Base-by-base conservation (phyloP, 371 early-diverging fungal species). In the Mortierella sp. region DNA sequence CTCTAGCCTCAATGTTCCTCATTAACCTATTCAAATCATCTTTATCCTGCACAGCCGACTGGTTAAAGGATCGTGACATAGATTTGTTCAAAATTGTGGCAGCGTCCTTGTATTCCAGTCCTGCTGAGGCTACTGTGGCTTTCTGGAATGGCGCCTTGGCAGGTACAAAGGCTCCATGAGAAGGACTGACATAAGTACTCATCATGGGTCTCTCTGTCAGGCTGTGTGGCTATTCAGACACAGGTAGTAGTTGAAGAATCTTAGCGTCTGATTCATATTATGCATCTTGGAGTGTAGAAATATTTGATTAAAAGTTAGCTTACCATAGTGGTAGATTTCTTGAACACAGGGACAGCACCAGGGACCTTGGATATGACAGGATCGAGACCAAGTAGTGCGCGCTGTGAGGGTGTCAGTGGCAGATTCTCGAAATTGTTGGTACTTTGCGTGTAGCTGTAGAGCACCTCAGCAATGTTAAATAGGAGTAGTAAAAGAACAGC, bases 341-440 rank as follows among this genome's bases (percentile, higher is more conserved):
- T 70, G 66, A 79, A 79, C 3, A 79, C 26, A 3, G 80, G 75
- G 9, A 80, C 75, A 5, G 66, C 82, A 26, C 82, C 71, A 28
- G 70, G 72, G 12, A 72, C 76, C 7, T 68, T 72, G 13, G 65
- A 58, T 13, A 55, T 53, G 49, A 67, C 54, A n/a, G 82, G 76
- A 31, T 81, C 75, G 64, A 81, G 29, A 1, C 75, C 82, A 22
- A 81, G 76, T 1, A 75, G 66, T 8, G 75, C 2, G 22, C 82
- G 49, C 47, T 81, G 82, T 29, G 75, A 71, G 2, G 82, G 72
- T 1, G 82, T 81, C 61, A 81, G 35, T 5, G 82, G 82, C 7
- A 72, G 47, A 57, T 72, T 57, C n/a, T 75, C 82, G 29, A 81
- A 81, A 22, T 81, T 68, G 61, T 81, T 81, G 58, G 72, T 43